phyloP scores from a whole-genome alignment of 768 basidiomycete species.

The Sporobolomyces pararoseus region DNA sequence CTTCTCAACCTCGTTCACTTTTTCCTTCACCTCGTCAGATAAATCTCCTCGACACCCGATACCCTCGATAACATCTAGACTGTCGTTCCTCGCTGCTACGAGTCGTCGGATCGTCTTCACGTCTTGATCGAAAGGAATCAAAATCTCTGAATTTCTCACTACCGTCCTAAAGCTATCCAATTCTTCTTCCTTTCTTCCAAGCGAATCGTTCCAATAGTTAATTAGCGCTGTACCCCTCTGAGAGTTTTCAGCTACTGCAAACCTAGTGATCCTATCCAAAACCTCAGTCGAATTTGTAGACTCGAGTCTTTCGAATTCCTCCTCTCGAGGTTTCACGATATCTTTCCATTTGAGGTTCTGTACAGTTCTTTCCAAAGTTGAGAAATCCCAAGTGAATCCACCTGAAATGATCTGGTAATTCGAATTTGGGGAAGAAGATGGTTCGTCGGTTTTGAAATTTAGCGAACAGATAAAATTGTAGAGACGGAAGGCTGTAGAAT shows the following conservation, averaged over 20 bases:
- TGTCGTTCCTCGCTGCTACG: neutral
- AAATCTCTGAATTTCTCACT: slow-evolving; percentile 1
- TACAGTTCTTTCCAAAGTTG: slow-evolving; percentile 5
- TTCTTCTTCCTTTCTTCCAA: neutral
- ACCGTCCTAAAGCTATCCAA: slow-evolving; percentile 11
- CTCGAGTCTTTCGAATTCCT: neutral
- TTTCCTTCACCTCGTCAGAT: neutral
- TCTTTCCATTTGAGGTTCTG: neutral
- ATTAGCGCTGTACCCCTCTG: slow-evolving; percentile 16
- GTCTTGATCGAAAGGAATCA: slow-evolving; percentile 5
- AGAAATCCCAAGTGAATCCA: slow-evolving; percentile 21
- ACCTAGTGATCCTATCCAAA: neutral
- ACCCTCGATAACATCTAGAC: neutral
- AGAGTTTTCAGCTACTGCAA: slow-evolving; percentile 5
- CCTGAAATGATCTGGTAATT: slow-evolving; percentile 26
- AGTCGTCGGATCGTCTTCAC: neutral
- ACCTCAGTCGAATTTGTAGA: neutral
- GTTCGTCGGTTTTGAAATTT: slow-evolving; percentile 2
- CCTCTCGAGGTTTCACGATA: neutral
- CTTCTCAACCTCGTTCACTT: slow-evolving; percentile 12
- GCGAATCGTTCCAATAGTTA: slow-evolving; percentile 25
- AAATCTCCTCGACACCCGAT: neutral
- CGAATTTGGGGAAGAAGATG: slow-evolving; percentile 4
- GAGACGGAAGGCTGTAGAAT: neutral
- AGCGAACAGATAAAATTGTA: slow-evolving; percentile 19